A percentile compares a stretch with the other conserved stretches of the same genome.
Evolutionary conservation across 768 basidiomycete genomes (phyloP).

Genomic region (Panaeolus papilionaceus): DNA sequence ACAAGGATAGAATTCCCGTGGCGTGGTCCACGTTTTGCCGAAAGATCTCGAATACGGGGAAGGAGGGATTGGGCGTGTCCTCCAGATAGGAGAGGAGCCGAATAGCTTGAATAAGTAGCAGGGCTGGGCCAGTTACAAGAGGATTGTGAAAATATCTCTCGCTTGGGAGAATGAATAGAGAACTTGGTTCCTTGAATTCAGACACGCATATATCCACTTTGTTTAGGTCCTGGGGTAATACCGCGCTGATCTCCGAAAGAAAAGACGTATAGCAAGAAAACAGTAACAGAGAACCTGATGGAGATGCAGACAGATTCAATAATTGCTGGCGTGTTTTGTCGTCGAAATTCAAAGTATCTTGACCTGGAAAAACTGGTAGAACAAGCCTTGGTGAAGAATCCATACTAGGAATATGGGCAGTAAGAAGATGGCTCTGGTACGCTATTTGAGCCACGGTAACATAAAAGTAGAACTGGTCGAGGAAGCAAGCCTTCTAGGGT

Average conservation of each 20-base stretch:
- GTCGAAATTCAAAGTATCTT: slow-evolving; percentile 49
- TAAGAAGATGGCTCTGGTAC: not conserved
- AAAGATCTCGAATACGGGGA: slow-evolving; percentile 35
- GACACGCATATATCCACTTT: slow-evolving; percentile 43
- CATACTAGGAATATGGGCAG: not conserved
- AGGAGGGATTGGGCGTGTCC: slow-evolving; percentile 22
- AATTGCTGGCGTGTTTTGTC: slow-evolving; percentile 42
- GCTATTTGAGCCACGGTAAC: not conserved
- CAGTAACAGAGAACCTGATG: slow-evolving; percentile 50
- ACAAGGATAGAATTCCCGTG: slow-evolving; percentile 55
- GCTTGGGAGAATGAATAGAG: slow-evolving; percentile 45
- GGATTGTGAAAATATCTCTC: slow-evolving; percentile 50
- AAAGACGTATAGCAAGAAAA: slow-evolving; percentile 58
- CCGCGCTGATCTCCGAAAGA: slow-evolving; percentile 50
- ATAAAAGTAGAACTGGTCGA: not conserved
- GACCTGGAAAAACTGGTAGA: slow-evolving; percentile 64
- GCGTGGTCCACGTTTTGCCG: slow-evolving; percentile 39
- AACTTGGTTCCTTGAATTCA: slow-evolving; percentile 48
- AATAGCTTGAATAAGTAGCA: slow-evolving; percentile 59
- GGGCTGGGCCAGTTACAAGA: slow-evolving; percentile 51
- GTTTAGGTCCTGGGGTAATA: slow-evolving; percentile 44
- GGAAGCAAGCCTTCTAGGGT: not conserved
- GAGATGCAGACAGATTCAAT: slow-evolving; percentile 35
- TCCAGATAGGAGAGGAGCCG: slow-evolving; percentile 56
- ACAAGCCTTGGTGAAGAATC: slow-evolving; percentile 24